Evolutionary conservation across 2,329 filamentous ascomycete species (phyloP).

Genomic region (Sporothrix luriei): DNA sequence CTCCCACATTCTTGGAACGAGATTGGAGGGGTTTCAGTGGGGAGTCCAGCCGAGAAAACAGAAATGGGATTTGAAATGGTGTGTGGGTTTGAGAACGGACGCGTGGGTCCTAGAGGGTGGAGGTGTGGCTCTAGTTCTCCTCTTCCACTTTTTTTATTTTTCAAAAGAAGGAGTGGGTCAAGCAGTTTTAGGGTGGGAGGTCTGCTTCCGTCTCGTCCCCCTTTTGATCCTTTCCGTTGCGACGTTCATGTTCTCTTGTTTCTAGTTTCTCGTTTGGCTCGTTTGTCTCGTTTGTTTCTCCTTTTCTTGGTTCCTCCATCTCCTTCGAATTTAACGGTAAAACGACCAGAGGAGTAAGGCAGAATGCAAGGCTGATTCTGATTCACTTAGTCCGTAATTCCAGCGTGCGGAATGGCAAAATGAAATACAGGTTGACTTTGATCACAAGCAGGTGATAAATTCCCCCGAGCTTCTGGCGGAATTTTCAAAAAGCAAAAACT

Average conservation of each 20-base stretch:
- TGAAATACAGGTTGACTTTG: too few species aligned
- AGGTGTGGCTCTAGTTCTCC: not conserved
- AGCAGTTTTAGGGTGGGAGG: not conserved
- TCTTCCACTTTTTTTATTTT: conserved; percentile 1
- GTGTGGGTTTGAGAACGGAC: conserved; percentile 27
- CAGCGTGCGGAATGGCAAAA: too few species aligned
- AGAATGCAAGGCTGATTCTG: conserved; percentile 22
- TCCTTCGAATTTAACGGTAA: not conserved
- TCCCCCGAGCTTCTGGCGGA: not conserved
- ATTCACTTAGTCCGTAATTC: too few species aligned
- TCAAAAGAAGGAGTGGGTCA: not conserved
- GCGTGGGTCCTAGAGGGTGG: not conserved
- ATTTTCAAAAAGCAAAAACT: not conserved
- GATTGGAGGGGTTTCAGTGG: conserved; percentile 29
- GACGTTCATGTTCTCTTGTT: not conserved
- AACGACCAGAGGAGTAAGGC: conserved; percentile 21
- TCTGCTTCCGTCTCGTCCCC: not conserved
- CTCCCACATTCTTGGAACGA: conserved; percentile 22
- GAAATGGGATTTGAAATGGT: conserved; percentile 13
- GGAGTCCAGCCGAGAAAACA: conserved; percentile 12
- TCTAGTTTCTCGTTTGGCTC: not conserved
- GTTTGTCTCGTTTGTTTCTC: not conserved
- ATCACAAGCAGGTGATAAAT: not conserved
- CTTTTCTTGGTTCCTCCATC: not conserved
- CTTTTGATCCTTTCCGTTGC: not conserved